Evolutionary conservation across 2,329 filamentous ascomycete species (phyloP), one percentile per base, ranked within the genome.

Genomic region (Colletotrichum gigasporum): DNA sequence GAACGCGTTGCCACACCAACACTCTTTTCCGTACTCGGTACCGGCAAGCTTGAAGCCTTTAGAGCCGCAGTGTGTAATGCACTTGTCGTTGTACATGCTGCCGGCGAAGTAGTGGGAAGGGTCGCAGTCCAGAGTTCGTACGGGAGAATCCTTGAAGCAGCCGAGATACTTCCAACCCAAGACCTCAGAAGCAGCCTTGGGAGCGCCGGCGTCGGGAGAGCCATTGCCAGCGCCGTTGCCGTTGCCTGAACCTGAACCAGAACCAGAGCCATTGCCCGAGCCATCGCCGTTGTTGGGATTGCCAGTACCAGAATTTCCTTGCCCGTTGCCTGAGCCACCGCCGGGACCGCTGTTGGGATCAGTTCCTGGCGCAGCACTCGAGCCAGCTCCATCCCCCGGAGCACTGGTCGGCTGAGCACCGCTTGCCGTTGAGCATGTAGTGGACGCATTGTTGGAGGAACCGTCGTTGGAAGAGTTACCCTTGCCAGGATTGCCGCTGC

Each of bases 21-120:
- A 87, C 68, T 87, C 81, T 18, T 73, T 71, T 7, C 75, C 76
- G 65, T 81, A 82, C 69, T 87, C 83, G 0, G 84, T 75, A 5
- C 84, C 85, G 5, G 84, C 83, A 63, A 82, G 79, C 2, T 67
- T 65, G 67, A 78, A 82, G 4, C 78, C 78, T 10, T 73, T 73
- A 12, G 67, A 69, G 3, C 70, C 69, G 72, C 85, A 88, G 71
- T 79, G 82, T 16, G 76, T 71, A 47, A 85, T 74, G 68, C 85
- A 88, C 48, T 71, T 77, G 58, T 79, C 75, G 4, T 84, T 77
- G 2, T 83, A 85, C 79, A 87, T 85, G 62, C 71, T 55, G 20
- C 71, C 71, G 10, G 63, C 68, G 7, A 74, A 62, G 45, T 70
- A 71, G 16, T 73, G 70, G 11, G 69, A 59, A 3, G 72, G 71